phyloP scores from a whole-genome alignment of 495 filamentous ascomycete genomes.

The Neurospora sp. region DNA sequence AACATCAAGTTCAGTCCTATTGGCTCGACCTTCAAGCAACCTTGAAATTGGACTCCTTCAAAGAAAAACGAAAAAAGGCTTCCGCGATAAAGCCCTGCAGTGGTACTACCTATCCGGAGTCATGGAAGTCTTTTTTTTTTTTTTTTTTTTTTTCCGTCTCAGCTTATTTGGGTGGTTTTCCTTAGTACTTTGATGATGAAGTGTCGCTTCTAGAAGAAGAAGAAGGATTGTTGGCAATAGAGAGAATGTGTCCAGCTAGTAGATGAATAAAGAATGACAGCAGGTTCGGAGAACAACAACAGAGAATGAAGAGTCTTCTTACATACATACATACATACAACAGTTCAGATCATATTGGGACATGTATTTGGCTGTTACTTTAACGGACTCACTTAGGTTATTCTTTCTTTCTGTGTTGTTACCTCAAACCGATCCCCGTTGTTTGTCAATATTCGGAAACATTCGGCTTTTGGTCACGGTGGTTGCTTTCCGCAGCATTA shows the following conservation, averaged over 20 bases:
- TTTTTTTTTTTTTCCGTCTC: not conserved
- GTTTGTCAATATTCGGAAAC: not conserved
- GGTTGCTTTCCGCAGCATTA: not conserved
- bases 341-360: not conserved
- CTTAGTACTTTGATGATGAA: not conserved
- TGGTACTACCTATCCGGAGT: not conserved
- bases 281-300: not conserved
- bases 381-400: too few relatives aligned
- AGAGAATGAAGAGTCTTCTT: not conserved
- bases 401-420: not conserved
- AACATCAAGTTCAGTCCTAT: constrained; percentile 63
- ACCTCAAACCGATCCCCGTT: not conserved
- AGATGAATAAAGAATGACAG: not conserved
- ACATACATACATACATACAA: not conserved
- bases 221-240: not conserved
- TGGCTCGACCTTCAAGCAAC: constrained; percentile 44
- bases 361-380: not conserved
- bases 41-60: not conserved
- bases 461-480: not conserved
- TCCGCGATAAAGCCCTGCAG: not conserved
- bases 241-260: not conserved
- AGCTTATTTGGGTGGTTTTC: not conserved
- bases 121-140: not conserved
- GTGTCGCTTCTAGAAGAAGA: not conserved
- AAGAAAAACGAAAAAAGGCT: not conserved